Base-by-base conservation (phyloP, 2,329 filamentous ascomycete genomes). In the Verticillium dahliae region DNA sequence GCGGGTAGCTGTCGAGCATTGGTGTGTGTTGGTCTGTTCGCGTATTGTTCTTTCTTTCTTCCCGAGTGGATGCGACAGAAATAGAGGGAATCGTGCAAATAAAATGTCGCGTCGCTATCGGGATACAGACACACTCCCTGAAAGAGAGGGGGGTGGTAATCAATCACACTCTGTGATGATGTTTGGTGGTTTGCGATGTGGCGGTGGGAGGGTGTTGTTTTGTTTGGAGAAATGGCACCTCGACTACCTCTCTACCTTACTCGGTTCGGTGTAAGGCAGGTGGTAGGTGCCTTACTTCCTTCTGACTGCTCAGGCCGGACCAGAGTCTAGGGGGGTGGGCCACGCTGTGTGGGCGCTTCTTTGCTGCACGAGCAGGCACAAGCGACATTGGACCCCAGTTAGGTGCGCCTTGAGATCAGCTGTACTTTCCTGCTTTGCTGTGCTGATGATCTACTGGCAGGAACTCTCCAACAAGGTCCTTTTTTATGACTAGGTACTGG, bases 181-280 rank as follows among this genome's bases (percentile, higher is more conserved):
- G 38, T 33, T 57, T 57, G 57, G 54, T 59, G 59, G 52, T 66
- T 63, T 65, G 45, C 35, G 18, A 50, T 50, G 45, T 50, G 45
- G 45, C 45, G 45, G 45, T 50, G 45, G 45, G 45, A 50, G 45
- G 45, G 18, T 65, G 58, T 66, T 66, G 65, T 66, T 66, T 65
- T 65, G 63, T 63, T 65, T 63, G 56, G 56, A 58, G 45, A 50
- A 50, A 50, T 22, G 58, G 45, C 22, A 50, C 45, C 45, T 37
- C 35, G 35, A 37, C 35, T 27, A 27, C 4, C 27, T 27, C 27
- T 27, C 27, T 27, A 27, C 27, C 27, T 27, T 4, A 27, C 27
- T 27, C 27, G 27, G 27, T 4, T 27, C 27, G 27, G 27, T 27
- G 27, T 27, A 27, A 27, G 27, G 27, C 27, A 27, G 27, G 27